phyloP scores from a whole-genome alignment of 305 asterid species.

The Stenogyne calaminthoides region DNA sequence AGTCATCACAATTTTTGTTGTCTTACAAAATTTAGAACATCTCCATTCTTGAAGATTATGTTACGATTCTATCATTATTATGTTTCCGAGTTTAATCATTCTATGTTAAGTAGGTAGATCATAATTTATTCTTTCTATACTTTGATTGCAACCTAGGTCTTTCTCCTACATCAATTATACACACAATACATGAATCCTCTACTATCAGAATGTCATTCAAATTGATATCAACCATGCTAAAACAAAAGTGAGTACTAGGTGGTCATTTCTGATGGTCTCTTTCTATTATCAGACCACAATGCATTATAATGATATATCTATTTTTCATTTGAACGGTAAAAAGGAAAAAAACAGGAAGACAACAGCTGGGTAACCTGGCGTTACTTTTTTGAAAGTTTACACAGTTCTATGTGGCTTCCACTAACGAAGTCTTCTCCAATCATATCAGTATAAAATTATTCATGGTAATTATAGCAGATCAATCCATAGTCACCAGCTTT shows the following conservation, averaged over 20 bases:
- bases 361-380: background rate
- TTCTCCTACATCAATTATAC: background rate
- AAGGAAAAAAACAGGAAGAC: background rate
- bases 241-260: background rate
- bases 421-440: background rate
- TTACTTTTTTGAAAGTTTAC: background rate
- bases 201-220: background rate
- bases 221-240: background rate
- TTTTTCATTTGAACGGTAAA: background rate
- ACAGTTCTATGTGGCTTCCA: background rate
- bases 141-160: background rate
- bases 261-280: background rate
- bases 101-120: background rate
- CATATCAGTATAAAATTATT: background rate
- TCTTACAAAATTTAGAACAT: background rate
- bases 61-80: background rate
- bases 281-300: background rate
- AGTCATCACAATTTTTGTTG: background rate
- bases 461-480: background rate
- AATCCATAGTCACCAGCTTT: conserved; percentile 6
- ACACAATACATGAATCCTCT: background rate
- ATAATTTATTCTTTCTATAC: background rate
- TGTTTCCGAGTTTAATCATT: background rate
- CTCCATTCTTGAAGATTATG: background rate
- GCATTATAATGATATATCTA: background rate